These are phyloP conservation scores for Polytrichum formosum DNA, from an alignment of 225 moss, liverwort and hornwort genomes.

Conservation along the genomic window DNA sequence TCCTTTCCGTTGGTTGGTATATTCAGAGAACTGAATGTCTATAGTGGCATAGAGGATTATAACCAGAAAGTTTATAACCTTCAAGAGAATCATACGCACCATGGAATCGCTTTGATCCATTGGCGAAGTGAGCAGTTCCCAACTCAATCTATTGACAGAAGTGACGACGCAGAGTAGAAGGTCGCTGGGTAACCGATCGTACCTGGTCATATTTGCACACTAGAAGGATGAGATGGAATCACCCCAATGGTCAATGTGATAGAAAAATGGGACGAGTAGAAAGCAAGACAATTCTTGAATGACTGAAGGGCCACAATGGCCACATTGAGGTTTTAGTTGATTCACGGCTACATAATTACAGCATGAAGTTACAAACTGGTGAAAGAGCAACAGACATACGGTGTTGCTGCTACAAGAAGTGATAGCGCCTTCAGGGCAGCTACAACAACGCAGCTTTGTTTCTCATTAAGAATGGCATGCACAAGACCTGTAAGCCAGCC, in stretches of 20 bases:
- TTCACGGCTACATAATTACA: too few relatives aligned
- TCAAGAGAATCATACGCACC: conserved; percentile 16
- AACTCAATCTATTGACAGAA: conserved; percentile 35
- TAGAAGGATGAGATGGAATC: background rate
- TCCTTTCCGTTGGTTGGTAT: too few relatives aligned
- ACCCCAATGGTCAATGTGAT: background rate
- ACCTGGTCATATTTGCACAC: conserved; percentile 15
- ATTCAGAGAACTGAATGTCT: too few relatives aligned
- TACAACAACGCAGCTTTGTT: conserved; percentile 35
- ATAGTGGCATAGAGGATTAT: background rate
- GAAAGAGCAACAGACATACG: conserved; percentile 26
- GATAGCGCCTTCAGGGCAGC: conserved; percentile 46
- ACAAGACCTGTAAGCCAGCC: conserved; percentile 38
- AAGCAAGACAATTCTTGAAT: background rate
- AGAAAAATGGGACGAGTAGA: background rate
- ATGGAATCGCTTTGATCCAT: conserved; percentile 36
- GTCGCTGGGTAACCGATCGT: conserved; percentile 40
- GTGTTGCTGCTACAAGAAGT: conserved; percentile 41
- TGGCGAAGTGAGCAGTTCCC: conserved; percentile 25
- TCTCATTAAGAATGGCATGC: conserved; percentile 41
- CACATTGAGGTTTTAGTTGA: too few relatives aligned
- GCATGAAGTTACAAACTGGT: background rate
- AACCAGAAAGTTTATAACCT: too few relatives aligned
- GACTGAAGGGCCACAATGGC: background rate
- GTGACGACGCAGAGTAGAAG: conserved; percentile 37